phyloP scores from a whole-genome alignment of 1,284 basidiomycete species.

The Austroboletus niveus region DNA sequence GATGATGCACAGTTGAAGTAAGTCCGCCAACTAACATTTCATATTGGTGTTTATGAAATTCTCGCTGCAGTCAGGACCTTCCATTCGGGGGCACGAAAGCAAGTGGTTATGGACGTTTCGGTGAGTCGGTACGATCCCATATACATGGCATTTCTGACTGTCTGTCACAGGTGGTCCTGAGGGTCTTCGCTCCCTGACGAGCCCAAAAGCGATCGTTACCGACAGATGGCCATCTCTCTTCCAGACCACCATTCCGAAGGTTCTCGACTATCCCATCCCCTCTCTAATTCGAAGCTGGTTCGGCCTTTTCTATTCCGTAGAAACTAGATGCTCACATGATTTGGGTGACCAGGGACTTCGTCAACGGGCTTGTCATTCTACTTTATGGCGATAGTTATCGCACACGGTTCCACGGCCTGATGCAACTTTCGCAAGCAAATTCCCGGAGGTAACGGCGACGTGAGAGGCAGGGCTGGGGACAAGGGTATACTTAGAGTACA shows the following conservation, averaged over 20 bases:
- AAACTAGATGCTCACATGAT: constrained; percentile 5
- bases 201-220: constrained; percentile 81
- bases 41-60: constrained; percentile 11
- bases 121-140: constrained; percentile 35
- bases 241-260: constrained; percentile 83
- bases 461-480: background rate
- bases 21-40: constrained; percentile 23
- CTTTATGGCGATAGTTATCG: constrained; percentile 75
- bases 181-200: constrained; percentile 84
- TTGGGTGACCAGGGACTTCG: constrained; percentile 61
- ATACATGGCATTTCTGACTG: constrained; percentile 6
- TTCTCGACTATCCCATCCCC: constrained; percentile 85
- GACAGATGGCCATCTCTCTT: constrained; percentile 84
- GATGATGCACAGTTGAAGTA: constrained; percentile 55
- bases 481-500: constrained; percentile 18
- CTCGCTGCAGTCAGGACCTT: constrained; percentile 74
- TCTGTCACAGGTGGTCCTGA: constrained; percentile 74
- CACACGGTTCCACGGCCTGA: constrained; percentile 54
- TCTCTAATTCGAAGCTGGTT: constrained; percentile 81
- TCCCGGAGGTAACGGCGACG: constrained; percentile 16
- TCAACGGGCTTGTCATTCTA: constrained; percentile 70
- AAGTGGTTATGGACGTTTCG: constrained; percentile 89
- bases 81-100: constrained; percentile 92
- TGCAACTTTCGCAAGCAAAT: constrained; percentile 35
- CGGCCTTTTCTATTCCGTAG: constrained; percentile 36